A percentile compares a stretch with the other conserved stretches of the same genome.
Evolutionary conservation across 495 filamentous ascomycete species (phyloP).

Genomic region (Cetradonia linearis): DNA sequence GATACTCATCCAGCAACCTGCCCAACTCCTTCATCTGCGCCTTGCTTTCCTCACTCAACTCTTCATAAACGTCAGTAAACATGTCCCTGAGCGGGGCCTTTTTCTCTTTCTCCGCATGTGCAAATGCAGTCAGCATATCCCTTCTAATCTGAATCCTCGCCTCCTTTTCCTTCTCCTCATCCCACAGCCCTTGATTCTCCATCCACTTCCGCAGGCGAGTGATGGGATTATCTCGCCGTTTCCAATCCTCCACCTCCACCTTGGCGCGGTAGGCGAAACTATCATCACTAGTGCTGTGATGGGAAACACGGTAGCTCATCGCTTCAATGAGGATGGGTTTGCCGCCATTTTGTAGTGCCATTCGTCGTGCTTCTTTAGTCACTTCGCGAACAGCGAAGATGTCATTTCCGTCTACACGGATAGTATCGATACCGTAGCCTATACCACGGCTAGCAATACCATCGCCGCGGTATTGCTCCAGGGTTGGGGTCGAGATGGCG

Average conservation of each 20-base stretch:
- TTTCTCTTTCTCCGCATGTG: conserved; percentile 79
- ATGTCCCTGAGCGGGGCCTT: conserved; percentile 68
- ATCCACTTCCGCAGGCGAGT: conserved; percentile 86
- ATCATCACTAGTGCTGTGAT: conserved; percentile 97
- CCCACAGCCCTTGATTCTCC: conserved; percentile 69
- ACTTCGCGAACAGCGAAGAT: conserved; percentile 88
- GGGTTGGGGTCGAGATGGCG: conserved; percentile 86
- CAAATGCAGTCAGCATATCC: conserved; percentile 74
- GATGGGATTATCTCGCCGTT: conserved; percentile 88
- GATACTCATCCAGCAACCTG: conserved; percentile 71
- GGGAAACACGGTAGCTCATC: conserved; percentile 94
- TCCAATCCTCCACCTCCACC: conserved; percentile 97
- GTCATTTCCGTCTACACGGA: conserved; percentile 94
- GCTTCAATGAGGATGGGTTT: conserved; percentile 82
- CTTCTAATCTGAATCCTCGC: conserved; percentile 55
- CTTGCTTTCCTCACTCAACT: conserved; percentile 69
- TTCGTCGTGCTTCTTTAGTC: conserved; percentile 62
- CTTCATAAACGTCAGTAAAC: conserved; percentile 82
- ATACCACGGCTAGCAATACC: conserved; percentile 92
- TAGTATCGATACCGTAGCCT: conserved; percentile 94
- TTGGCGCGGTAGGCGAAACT: conserved; percentile 90
- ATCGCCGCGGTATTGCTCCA: conserved; percentile 95
- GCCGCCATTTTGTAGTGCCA: conserved; percentile 69
- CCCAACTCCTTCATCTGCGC: conserved; percentile 72
- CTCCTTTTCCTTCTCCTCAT: conserved; percentile 71